Evolutionary conservation across 139 green algal genomes (phyloP), one percentile per base, ranked within the genome.

Genomic region (Chlorella sorokiniana): DNA sequence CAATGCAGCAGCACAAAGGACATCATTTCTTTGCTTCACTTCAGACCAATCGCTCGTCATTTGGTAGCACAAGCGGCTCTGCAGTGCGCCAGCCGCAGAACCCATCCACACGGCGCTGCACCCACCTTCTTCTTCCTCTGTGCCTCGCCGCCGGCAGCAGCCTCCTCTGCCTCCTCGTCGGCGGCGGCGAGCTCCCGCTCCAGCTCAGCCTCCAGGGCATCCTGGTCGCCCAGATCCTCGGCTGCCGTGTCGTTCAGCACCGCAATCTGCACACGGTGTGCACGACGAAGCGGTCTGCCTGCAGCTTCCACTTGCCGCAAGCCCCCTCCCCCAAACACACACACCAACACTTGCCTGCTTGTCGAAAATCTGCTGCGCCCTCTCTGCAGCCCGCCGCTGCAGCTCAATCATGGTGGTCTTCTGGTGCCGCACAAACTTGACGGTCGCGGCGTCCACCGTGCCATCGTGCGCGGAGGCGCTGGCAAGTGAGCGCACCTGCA

Each of bases 321-420:
- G 65, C 44, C 8, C 7, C 65, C 8, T 72, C 10, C 16, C 8
- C 9, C 20, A 23, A 44, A 45, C 11, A 52, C 20, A 23, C 14
- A 45, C 11, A 52, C 48, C 14, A 59, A 25, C 48, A 65, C 56
- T 31, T 31, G 23, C 56, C 85, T 95, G 91, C 61, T 81, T 76
- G 10, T 90, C 81, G 27, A 92, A 92, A 68, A 94, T 88, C 42
- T 86, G 67, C 79, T 93, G 83, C 52, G 79, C 86, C 74, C 81
- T 81, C 18, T 83, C 71, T n/a, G 54, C 70, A n/a, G 82, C 79
- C 59, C 83, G 69, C 67, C 84, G 52, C 78, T 91, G 87, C 56
- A 79, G 83, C 79, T 95, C 86, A 2, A 87, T 54, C 10, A 84
- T 45, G 6, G 83, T 87, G 41, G 86, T 81, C 27, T 87, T 86